A percentile compares a stretch with the other conserved stretches of the same genome.
Evolutionary conservation across 1,284 basidiomycete genomes (phyloP).

Genomic region (Pseudozyma pruni): DNA sequence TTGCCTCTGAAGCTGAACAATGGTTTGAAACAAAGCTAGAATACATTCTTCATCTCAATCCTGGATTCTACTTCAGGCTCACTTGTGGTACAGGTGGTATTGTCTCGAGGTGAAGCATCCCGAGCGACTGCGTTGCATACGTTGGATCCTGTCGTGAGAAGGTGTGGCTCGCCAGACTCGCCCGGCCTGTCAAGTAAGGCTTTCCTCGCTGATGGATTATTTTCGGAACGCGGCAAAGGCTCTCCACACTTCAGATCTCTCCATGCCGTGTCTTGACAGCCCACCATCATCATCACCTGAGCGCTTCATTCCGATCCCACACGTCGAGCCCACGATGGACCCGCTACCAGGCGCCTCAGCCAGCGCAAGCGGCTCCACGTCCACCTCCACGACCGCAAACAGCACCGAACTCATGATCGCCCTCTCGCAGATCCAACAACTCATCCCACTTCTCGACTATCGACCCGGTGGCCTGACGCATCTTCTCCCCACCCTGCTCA

Average conservation of each 20-base stretch:
- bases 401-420: slow-evolving; percentile 49
- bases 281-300: not conserved
- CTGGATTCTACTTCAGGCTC: too few species aligned
- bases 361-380: not conserved
- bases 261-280: not conserved
- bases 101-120: too few species aligned
- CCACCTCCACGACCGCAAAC: slow-evolving; percentile 5
- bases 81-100: too few species aligned
- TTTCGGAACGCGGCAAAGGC: slow-evolving; percentile 5
- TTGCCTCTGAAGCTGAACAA: too few species aligned
- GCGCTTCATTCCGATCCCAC: not conserved
- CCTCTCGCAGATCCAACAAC: slow-evolving; percentile 43
- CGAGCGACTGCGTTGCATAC: too few species aligned
- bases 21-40: too few species aligned
- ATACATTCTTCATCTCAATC: too few species aligned
- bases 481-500: slow-evolving; percentile 23
- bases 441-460: slow-evolving; percentile 46
- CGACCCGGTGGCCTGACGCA: slow-evolving; percentile 36
- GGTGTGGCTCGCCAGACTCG: too few species aligned
- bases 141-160: too few species aligned
- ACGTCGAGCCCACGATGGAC: slow-evolving; percentile 9
- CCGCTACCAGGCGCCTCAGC: not conserved
- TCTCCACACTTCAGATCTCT: slow-evolving; percentile 5
- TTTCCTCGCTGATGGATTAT: not conserved
- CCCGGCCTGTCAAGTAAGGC: slow-evolving; percentile 10